Evolutionary conservation across 2,329 filamentous ascomycete species (phyloP).

Genomic region (Endothia cerciana): DNA sequence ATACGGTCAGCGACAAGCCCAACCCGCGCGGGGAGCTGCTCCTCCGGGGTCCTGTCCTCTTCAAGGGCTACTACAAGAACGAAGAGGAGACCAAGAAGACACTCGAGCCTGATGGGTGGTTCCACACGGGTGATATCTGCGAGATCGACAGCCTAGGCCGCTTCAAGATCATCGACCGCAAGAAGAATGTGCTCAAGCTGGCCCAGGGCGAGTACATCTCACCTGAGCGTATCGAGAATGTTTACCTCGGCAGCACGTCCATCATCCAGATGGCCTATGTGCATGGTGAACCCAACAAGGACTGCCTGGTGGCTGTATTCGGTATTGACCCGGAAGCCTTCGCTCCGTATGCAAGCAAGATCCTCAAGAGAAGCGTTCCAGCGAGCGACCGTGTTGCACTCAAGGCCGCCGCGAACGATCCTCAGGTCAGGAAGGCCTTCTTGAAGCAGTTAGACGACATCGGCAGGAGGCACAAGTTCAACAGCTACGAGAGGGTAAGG

Average conservation of each 20-base stretch:
- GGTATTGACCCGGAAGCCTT: conserved; percentile 86
- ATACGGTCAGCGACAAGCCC: conserved; percentile 84
- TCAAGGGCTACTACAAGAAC: conserved; percentile 89
- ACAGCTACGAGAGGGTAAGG: conserved; percentile 83
- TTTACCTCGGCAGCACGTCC: conserved; percentile 80
- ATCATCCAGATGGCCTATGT: conserved; percentile 83
- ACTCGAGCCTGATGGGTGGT: conserved; percentile 90
- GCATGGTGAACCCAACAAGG: conserved; percentile 85
- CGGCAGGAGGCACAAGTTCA: conserved; percentile 84
- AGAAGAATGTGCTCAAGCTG: conserved; percentile 99
- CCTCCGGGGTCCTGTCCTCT: conserved; percentile 77
- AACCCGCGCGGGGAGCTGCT: conserved; percentile 88
- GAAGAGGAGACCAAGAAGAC: conserved; percentile 82
- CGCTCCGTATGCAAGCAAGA: conserved; percentile 76
- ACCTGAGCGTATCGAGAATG: conserved; percentile 94
- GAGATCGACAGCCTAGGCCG: conserved; percentile 83
- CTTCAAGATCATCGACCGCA: conserved; percentile 91
- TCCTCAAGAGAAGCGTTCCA: conserved; percentile 69
- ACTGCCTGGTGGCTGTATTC: conserved; percentile 82
- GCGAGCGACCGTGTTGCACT: conserved; percentile 69
- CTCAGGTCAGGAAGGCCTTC: conserved; percentile 74
- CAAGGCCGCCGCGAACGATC: conserved; percentile 67
- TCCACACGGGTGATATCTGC: conserved; percentile 92
- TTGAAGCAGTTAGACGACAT: conserved; percentile 79
- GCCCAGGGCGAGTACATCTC: conserved; percentile 98